Conservation (phyloP, 2,329 filamentous ascomycete species). For the Monosporascus sp. region DNA sequence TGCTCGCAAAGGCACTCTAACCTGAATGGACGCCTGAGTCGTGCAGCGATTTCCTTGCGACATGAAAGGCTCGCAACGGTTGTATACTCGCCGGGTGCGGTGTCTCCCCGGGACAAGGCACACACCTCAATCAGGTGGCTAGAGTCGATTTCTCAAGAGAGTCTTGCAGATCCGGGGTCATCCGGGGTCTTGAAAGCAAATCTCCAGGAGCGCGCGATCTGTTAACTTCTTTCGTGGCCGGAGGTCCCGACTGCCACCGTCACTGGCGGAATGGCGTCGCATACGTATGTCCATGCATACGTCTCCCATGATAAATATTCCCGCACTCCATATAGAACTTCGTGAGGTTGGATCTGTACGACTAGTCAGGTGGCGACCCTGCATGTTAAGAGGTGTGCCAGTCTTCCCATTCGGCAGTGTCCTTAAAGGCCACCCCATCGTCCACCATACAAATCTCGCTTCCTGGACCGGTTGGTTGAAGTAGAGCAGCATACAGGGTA, state of each 20-base stretch:
- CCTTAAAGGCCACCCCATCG: not conserved
- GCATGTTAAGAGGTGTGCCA: slow-evolving; percentile 14
- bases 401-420: not conserved
- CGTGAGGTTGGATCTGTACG: slow-evolving; percentile 10
- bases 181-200: not conserved
- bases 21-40: not conserved
- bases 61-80: not conserved
- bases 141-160: not conserved
- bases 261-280: not conserved
- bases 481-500: slow-evolving; percentile 19
- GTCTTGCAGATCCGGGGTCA: too few species aligned
- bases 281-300: not conserved
- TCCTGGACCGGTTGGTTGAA: slow-evolving; percentile 14
- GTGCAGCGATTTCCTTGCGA: not conserved
- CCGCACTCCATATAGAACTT: slow-evolving; percentile 9
- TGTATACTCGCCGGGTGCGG: not conserved
- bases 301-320: not conserved
- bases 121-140: not conserved
- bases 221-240: not conserved
- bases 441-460: slow-evolving; percentile 11
- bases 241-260: not conserved
- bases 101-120: not conserved
- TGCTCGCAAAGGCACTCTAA: not conserved
- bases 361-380: slow-evolving; percentile 15
- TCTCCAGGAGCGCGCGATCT: not conserved